Evolutionary conservation across 2,329 filamentous ascomycete genomes (phyloP), one percentile per base, ranked within the genome.

Genomic region (Malbranchea zuffiana): DNA sequence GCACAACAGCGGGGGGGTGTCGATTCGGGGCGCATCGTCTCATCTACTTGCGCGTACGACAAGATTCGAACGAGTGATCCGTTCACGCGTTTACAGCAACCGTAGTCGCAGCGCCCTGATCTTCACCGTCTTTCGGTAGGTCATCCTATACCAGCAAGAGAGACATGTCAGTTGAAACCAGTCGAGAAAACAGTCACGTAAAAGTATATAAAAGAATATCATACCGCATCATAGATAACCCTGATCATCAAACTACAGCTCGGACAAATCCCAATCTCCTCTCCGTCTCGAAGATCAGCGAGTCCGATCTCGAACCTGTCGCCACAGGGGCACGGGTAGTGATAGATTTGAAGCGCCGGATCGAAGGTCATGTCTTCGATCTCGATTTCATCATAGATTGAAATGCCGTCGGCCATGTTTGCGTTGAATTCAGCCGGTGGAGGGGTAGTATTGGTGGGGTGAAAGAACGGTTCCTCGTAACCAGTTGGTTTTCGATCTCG

Each of bases 281-380:
- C 78, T 45, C 84, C 83, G 55, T 96, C 87, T 40, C 79, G 74
- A 51, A 98, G 67, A 59, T 96, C 87, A 38, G 72, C 75, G 39
- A 96, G 75, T 13, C 74, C 74, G 54, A 90, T 95, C 66, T 95
- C 83, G 66, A 98, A 98, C 42, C 83, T 76, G 65, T 98, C 90
- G 66, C 90, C 90, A 63, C 90, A 98, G 1, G 90, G 90, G 59
- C 90, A 98, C 10, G 90, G 90, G 60, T 93, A 94, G 64, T 88
- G 82, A 67, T 94, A 98, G 50, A 94, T 80, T 59, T 94, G 80
- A 26, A 86, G 72, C 3, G 71, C 69, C 31, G 77, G 66, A 61
- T 95, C 86, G 59, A 75, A 95, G 53, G 82, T 90, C 86, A 95
- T 93, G 63, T 98, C 90, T 61, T 96, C 88, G 66, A 96, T 95